Evolutionary conservation across 768 basidiomycete species (phyloP), one percentile per base, ranked within the genome.

Genomic region (Chalciporus chontae): DNA sequence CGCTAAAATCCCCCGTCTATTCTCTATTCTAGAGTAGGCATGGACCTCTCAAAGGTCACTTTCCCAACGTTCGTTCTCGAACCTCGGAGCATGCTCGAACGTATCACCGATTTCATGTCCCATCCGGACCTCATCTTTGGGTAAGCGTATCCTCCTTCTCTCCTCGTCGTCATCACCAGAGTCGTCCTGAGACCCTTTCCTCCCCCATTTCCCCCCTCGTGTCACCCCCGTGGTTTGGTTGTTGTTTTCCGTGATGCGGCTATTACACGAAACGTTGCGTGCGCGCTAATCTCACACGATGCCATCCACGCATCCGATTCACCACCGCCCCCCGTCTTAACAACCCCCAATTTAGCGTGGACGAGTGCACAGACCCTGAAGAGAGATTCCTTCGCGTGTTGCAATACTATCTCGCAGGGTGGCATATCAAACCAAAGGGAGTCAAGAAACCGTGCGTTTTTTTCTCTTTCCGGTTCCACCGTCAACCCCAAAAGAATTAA

Each of bases 391-490:
- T 95, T 55, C 80, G 84, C 43, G 92, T 98, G 2, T 77, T 97
- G 29, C 87, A 89, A 54, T 96, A 94, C 67, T 99, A 97, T 67
- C 84, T 99, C 41, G 87, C 90, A n/a, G 96, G 96, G 19, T 99
- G 96, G 96, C 96, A 98, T 71, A 94, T 97, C 73, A 97, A 97
- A 71, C 94, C 96, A 57, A 94, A 90, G 73, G 96, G 94, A 46
- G 96, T 98, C 53, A 99, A 99, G 87, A 99, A 99, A 72, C 95
- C 95, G 83, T 94, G 62, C 71, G 88, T 75, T 52, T 41, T 75
- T 52, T 41, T 10, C 40, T 2, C 31, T 37, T 47, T 37, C 45
- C 24, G 17, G 5, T n/a, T 17, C 13, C n/a, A 17, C 36, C 24
- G 5, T 23, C 40, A 9, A 32, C 26, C 7, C 19, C n/a, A n/a